These are phyloP conservation scores for Mycocentrospora acerina DNA, from an alignment of 2,329 filamentous ascomycete species.

Conservation along the genomic window DNA sequence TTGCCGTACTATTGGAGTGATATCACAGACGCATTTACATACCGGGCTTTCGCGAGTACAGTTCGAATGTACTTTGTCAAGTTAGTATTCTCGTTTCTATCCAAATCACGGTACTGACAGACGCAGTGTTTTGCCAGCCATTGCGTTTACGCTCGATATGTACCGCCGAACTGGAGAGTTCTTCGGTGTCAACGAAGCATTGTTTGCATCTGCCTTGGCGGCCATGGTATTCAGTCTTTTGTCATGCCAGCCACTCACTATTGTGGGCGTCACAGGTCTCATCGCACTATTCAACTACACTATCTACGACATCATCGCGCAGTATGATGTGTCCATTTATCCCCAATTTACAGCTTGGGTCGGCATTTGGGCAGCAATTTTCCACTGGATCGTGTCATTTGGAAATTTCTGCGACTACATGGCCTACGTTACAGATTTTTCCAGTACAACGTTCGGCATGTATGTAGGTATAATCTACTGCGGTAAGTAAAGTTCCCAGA, in stretches of 20 bases:
- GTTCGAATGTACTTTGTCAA: conserved; percentile 63
- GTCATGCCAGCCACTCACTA: conserved; percentile 56
- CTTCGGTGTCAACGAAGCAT: conserved; percentile 59
- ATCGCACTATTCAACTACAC: conserved; percentile 60
- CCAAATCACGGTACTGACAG: conserved; percentile 3
- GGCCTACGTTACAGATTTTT: conserved; percentile 61
- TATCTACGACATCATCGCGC: conserved; percentile 58
- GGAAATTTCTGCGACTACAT: conserved; percentile 60
- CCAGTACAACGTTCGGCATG: conserved; percentile 55
- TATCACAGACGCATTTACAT: conserved; percentile 57
- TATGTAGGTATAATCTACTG: conserved; percentile 61
- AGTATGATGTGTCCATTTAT: conserved; percentile 54
- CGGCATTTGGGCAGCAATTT: conserved; percentile 59
- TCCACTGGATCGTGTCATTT: conserved; percentile 58
- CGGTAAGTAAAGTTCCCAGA: conserved; percentile 43
- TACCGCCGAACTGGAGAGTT: conserved; percentile 56
- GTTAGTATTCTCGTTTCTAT: conserved; percentile 21
- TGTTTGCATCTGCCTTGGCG: conserved; percentile 58
- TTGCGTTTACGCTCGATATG: conserved; percentile 63
- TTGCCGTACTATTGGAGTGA: conserved; percentile 60
- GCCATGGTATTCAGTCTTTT: conserved; percentile 57
- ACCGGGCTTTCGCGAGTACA: conserved; percentile 56
- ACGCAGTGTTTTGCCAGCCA: conserved; percentile 55
- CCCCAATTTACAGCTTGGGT: conserved; percentile 59
- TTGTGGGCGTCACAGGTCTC: conserved; percentile 58